Percentiles rank a stretch among this genome's conserved stretches.
Evolutionary conservation across 2,329 filamentous ascomycete genomes (phyloP).

Genomic region (Nannizziopsis arthrosporioides): DNA sequence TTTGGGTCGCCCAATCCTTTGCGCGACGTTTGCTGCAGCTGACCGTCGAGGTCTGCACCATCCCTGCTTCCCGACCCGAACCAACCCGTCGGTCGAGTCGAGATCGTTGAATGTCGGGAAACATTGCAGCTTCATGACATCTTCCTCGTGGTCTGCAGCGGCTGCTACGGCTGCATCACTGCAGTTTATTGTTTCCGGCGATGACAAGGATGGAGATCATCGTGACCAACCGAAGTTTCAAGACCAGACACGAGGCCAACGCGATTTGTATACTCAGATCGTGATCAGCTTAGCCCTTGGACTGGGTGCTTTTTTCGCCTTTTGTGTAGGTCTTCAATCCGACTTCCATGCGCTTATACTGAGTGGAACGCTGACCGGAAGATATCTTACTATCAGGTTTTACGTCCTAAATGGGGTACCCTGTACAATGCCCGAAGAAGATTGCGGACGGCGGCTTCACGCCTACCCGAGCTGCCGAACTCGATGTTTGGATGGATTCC

Average conservation of each 20-base stretch:
- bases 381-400: conserved; percentile 41
- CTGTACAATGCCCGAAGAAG: conserved; percentile 84
- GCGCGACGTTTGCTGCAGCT: too few relatives aligned
- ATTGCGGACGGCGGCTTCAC: conserved; percentile 51
- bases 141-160: conserved; percentile 12
- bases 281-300: conserved; percentile 35
- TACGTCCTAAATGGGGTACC: conserved; percentile 82
- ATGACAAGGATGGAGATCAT: conserved; percentile 10
- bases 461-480: conserved; percentile 68
- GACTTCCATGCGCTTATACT: background rate
- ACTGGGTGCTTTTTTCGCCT: conserved; percentile 34
- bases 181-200: conserved; percentile 1
- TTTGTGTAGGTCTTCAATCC: conserved; percentile 30
- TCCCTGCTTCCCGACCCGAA: too few relatives aligned
- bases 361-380: background rate
- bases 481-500: conserved; percentile 90
- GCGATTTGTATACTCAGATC: conserved; percentile 36
- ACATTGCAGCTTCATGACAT: conserved; percentile 10
- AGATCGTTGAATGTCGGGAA: background rate
- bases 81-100: too few relatives aligned
- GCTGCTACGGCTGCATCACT: conserved; percentile 15
- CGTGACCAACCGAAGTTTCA: conserved; percentile 19
- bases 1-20: too few relatives aligned
- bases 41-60: too few relatives aligned
- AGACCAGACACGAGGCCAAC: conserved; percentile 25